Evolutionary conservation across 2,329 filamentous ascomycete genomes (phyloP), one percentile per base, ranked within the genome.

Genomic region (Fusarium multiceps): DNA sequence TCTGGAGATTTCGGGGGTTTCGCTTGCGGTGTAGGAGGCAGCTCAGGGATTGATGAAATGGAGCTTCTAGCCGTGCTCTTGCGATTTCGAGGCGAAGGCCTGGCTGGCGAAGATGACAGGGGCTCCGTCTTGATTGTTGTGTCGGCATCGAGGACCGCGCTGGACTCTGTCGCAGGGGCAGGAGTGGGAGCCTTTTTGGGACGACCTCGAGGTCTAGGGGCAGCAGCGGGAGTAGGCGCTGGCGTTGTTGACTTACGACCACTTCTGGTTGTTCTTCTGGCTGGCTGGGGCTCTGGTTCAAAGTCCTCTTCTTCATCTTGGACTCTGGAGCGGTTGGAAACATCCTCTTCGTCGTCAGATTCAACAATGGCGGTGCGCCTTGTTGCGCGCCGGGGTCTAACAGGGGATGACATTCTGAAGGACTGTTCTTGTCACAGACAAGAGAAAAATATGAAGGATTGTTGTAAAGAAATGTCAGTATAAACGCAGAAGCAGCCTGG

Each of bases 311-410:
- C 88, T 6, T 91, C 88, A 28, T 91, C 86, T 18, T 88, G 84
- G 63, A 76, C 78, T 46, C 72, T 82, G 54, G 87, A 85, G 75
- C 88, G 84, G 67, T 86, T 83, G 73, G 87, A 83, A 41, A 85
- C 80, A 57, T 88, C 84, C 69, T 92, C 89, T 59, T 93, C 92
- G 62, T 97, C 93, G 43, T 95, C 93, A 11, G 90, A 93, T 71
- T 97, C 93, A 63, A 94, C 83, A 49, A 97, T 86, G 53, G 91
- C 88, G 73, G 90, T 92, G 74, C 91, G 89, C 76, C 93, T 88
- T 55, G 91, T 80, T 40, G 82, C 79, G 76, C 80, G 80, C 75
- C 81, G 75, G 56, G 80, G 76, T 59, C 81, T 81, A 55, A 82
- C 78, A 47, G 78, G 75, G 41, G 76, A 72, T 28, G 78, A 78